These are phyloP conservation scores for Athelia sp. DNA, from an alignment of 1,284 basidiomycete species.

Conservation along the genomic window DNA sequence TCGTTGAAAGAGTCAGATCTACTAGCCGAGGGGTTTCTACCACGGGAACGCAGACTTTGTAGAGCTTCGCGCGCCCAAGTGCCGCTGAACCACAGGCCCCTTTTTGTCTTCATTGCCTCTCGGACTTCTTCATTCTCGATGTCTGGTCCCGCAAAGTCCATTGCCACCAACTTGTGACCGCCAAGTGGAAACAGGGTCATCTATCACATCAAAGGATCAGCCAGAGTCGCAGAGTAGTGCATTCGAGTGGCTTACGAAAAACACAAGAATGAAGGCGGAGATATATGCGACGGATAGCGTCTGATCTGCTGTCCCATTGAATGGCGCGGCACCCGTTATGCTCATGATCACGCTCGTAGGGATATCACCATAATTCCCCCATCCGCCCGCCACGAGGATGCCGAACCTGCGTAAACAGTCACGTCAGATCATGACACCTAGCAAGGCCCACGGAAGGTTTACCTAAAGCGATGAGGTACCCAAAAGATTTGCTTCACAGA, in stretches of 20 bases:
- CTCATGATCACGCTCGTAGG: slow-evolving; percentile 63
- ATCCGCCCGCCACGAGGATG: slow-evolving; percentile 61
- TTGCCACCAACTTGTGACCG: slow-evolving; percentile 43
- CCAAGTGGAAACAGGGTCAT: slow-evolving; percentile 62
- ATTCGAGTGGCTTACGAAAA: slow-evolving; percentile 27
- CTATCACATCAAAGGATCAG: slow-evolving; percentile 24
- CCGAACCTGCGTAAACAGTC: slow-evolving; percentile 39
- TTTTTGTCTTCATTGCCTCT: slow-evolving; percentile 29
- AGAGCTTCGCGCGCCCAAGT: neutral
- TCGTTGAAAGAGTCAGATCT: too few species aligned
- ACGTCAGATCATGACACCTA: too few species aligned
- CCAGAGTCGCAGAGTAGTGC: neutral
- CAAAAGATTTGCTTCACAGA: slow-evolving; percentile 64
- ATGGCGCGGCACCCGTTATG: slow-evolving; percentile 46
- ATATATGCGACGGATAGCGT: slow-evolving; percentile 66
- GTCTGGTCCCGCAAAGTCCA: slow-evolving; percentile 61
- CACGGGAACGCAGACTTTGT: too few species aligned
- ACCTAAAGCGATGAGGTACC: slow-evolving; percentile 73
- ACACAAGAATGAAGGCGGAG: slow-evolving; percentile 37
- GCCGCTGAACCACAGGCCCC: slow-evolving; percentile 16
- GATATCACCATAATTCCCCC: slow-evolving; percentile 45
- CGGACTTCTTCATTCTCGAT: slow-evolving; percentile 49
- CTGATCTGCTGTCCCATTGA: slow-evolving; percentile 43
- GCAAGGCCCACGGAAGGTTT: too few species aligned
- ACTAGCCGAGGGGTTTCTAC: too few species aligned